Conservation (phyloP, 208 protist genomes). For the Endotrypanum monterogeii region DNA sequence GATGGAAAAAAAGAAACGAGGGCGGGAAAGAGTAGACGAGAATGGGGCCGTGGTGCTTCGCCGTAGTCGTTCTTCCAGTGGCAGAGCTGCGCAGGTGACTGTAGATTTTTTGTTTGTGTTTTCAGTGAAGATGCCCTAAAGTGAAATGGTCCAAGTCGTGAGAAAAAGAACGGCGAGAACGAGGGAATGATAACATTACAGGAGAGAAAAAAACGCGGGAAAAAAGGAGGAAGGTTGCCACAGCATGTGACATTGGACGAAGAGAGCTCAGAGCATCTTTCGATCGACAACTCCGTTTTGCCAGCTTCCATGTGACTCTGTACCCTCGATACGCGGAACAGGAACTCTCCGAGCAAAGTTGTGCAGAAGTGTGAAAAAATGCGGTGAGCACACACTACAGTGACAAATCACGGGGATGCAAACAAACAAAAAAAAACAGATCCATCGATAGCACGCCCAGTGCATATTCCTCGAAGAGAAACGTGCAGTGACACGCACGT, state of each 20-base stretch:
- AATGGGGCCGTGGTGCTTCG: not conserved
- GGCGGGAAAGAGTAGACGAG: not conserved
- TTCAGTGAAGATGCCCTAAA: not conserved
- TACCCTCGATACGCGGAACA: not conserved
- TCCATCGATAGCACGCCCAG: not conserved
- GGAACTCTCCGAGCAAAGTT: not conserved
- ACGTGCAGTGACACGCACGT: not conserved
- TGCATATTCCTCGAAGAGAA: not conserved
- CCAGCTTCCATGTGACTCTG: not conserved
- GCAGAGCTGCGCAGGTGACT: not conserved
- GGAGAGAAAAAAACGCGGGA: not conserved
- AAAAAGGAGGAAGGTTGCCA: not conserved
- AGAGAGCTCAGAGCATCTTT: not conserved
- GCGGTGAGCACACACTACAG: not conserved
- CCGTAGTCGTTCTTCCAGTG: not conserved
- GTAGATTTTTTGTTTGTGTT: not conserved
- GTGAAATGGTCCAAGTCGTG: not conserved
- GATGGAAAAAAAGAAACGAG: not conserved
- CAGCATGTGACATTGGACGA: not conserved
- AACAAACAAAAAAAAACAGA: not conserved
- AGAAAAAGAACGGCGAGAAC: not conserved
- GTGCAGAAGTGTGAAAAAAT: not conserved
- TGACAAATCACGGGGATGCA: not conserved
- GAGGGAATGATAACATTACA: not conserved
- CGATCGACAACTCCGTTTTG: not conserved